Evolutionary conservation across 78 protist genomes (phyloP).

Genomic region (Pigoraptor vietnamica): DNA sequence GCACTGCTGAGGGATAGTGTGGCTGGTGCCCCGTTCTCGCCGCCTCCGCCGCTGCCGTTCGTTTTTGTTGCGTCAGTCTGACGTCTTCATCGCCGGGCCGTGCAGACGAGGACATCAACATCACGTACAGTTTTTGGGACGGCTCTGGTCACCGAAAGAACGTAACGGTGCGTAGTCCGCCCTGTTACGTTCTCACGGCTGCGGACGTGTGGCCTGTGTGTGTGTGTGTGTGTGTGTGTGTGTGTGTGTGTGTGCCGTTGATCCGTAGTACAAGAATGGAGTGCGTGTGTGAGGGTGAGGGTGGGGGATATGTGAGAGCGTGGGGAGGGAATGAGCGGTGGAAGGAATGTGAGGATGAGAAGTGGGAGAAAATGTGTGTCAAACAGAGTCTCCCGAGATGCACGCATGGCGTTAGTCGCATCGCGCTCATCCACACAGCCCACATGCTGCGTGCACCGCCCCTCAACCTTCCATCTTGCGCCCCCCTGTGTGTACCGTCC

Average conservation of each 20-base stretch:
- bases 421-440: no score
- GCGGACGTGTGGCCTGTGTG: not conserved
- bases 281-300: no score
- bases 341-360: no score
- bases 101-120: slow-evolving; percentile 57
- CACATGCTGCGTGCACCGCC: not conserved
- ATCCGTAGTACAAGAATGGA: no score
- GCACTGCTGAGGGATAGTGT: no score
- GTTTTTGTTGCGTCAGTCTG: not conserved
- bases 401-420: no score
- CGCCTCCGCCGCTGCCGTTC: no score
- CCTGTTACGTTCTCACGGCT: not conserved
- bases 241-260: not conserved
- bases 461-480: not conserved
- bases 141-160: slow-evolving; percentile 81
- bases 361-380: no score
- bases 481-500: not conserved
- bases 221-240: not conserved
- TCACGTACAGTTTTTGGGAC: slow-evolving; percentile 84
- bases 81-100: not conserved
- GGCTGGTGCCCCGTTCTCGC: no score
- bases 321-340: no score
- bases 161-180: not conserved
- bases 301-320: no score
- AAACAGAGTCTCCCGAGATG: no score